Conservation (phyloP, 495 filamentous ascomycete species). For the Penicillium alfredii region DNA sequence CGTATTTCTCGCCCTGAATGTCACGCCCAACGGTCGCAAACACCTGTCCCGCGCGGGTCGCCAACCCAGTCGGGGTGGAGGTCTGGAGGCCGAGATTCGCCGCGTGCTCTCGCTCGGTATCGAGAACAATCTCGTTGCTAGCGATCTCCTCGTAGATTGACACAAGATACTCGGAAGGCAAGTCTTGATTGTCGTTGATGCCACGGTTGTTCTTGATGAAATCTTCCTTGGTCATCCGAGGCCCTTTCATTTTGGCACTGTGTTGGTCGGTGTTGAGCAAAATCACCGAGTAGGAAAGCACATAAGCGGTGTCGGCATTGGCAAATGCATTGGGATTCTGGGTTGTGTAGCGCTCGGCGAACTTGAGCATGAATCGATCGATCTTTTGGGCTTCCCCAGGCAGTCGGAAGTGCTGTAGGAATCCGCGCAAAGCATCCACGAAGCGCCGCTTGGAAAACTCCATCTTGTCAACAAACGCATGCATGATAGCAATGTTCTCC, state of each 20-base stretch:
- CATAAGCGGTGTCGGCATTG: slow-evolving; percentile 96
- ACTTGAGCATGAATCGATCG: slow-evolving; percentile 99
- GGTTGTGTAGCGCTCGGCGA: slow-evolving; percentile 88
- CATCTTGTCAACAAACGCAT: slow-evolving; percentile 94
- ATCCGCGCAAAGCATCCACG: slow-evolving; percentile 83
- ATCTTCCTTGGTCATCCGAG: slow-evolving; percentile 88
- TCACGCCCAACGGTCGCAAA: slow-evolving; percentile 87
- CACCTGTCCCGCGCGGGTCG: slow-evolving; percentile 81
- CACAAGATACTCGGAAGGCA: slow-evolving; percentile 86
- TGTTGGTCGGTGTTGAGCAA: slow-evolving; percentile 96
- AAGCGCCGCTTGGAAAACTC: slow-evolving; percentile 91
- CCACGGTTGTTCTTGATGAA: slow-evolving; percentile 99
- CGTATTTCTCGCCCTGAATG: slow-evolving; percentile 84
- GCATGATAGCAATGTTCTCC: slow-evolving; percentile 94
- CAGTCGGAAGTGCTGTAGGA: slow-evolving; percentile 90
- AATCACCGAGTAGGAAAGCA: slow-evolving; percentile 93
- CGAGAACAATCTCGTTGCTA: slow-evolving; percentile 87
- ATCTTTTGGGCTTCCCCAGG: slow-evolving; percentile 99
- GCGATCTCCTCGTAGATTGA: slow-evolving; percentile 90
- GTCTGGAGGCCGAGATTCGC: slow-evolving; percentile 61
- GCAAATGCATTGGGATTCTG: slow-evolving; percentile 97
- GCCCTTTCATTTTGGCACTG: slow-evolving; percentile 72
- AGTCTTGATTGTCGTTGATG: slow-evolving; percentile 92
- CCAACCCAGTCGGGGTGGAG: slow-evolving; percentile 58
- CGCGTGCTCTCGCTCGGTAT: slow-evolving; percentile 82